Conservation (phyloP, 805 yeast genomes). For the Saturnispora galanensis region DNA sequence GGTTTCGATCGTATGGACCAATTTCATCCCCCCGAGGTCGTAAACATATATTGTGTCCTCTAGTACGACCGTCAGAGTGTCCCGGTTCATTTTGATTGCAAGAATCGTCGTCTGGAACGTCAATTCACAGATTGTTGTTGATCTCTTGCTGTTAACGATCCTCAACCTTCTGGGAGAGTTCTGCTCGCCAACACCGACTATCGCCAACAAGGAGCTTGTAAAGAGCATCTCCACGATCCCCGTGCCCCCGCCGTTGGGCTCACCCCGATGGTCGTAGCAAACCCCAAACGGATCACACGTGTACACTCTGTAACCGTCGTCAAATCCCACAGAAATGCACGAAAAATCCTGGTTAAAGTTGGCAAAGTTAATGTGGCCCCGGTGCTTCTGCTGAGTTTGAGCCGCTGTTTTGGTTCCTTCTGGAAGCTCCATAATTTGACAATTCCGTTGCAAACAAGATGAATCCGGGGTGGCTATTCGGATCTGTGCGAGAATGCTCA, state of each 20-base stretch:
- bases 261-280: slow-evolving; percentile 44
- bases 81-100: slow-evolving; percentile 71
- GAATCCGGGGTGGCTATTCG: too few relatives aligned
- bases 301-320: slow-evolving; percentile 61
- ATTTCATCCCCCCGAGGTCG: slow-evolving; percentile 82
- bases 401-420: not conserved
- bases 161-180: slow-evolving; percentile 75
- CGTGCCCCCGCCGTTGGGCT: slow-evolving; percentile 32
- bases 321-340: slow-evolving; percentile 70
- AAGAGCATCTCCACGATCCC: slow-evolving; percentile 85
- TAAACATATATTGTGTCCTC: slow-evolving; percentile 81
- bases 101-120: slow-evolving; percentile 77
- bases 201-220: slow-evolving; percentile 73
- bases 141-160: slow-evolving; percentile 70
- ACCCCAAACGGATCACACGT: slow-evolving; percentile 84
- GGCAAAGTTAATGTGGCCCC: slow-evolving; percentile 27
- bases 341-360: slow-evolving; percentile 82
- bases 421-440: not conserved
- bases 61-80: slow-evolving; percentile 71
- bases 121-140: slow-evolving; percentile 71
- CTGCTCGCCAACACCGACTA: slow-evolving; percentile 74
- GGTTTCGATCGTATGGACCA: slow-evolving; percentile 65
- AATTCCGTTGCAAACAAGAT: not conserved
- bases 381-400: too few relatives aligned
- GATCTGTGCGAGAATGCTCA: not conserved